These are phyloP conservation scores for Gossypium arboreum DNA, from an alignment of 345 rosid genomes.

Conservation along the genomic window DNA sequence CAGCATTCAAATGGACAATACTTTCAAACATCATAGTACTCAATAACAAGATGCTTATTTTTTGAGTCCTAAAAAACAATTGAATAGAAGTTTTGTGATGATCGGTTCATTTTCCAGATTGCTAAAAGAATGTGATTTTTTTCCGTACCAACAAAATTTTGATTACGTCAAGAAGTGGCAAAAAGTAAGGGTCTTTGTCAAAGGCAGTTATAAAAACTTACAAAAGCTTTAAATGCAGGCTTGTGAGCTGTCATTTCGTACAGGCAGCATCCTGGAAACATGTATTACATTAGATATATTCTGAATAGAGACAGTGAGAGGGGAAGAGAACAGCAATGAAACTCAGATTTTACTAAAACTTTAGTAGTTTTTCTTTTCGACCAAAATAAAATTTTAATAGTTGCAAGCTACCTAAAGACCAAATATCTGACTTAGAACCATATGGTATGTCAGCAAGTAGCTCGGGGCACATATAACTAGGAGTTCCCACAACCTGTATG, in stretches of 20 bases:
- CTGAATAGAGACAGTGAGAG: conserved; percentile 4
- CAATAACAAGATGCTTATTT: neutral
- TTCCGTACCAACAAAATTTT: neutral
- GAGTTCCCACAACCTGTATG: conserved; percentile 90
- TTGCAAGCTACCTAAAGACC: conserved; percentile 75
- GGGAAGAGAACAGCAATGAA: neutral
- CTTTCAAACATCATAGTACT: neutral
- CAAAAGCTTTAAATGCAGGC: conserved; percentile 96
- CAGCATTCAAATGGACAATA: neutral
- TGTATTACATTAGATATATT: conserved; percentile 8
- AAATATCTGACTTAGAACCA: conserved; percentile 96
- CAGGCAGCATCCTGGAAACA: conserved; percentile 79
- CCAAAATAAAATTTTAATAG: neutral
- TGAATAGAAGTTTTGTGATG: neutral
- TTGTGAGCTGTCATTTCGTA: conserved; percentile 88
- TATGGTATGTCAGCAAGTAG: conserved; percentile 97
- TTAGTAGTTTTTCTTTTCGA: too few relatives aligned
- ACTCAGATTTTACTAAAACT: neutral
- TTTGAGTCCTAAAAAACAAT: neutral
- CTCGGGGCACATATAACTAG: conserved; percentile 99
- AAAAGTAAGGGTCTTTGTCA: neutral
- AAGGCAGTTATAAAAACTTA: conserved; percentile 38
- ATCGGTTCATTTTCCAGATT: neutral
- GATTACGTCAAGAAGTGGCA: neutral
- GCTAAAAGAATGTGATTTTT: neutral